These are phyloP conservation scores for Colletotrichum cuscutae DNA, from an alignment of 2,329 filamentous ascomycete genomes.

Conservation along the genomic window DNA sequence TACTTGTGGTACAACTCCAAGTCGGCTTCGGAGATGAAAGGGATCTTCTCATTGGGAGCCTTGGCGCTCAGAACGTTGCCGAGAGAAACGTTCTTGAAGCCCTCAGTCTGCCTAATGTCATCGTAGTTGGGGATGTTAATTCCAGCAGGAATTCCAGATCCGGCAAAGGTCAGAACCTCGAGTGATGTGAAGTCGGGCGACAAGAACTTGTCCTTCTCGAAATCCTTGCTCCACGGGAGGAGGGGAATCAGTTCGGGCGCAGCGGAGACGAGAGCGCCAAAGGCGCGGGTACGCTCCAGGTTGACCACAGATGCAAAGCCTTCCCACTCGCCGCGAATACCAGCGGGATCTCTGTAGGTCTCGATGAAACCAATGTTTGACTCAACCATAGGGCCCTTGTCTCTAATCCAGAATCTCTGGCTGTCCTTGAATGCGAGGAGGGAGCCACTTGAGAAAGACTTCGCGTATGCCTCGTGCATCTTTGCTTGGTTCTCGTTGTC, in stretches of 20 bases:
- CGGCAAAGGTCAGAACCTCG: constrained; percentile 84
- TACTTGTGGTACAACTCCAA: constrained; percentile 82
- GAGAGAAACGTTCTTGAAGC: constrained; percentile 93
- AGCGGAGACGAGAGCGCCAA: constrained; percentile 83
- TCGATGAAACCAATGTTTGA: constrained; percentile 87
- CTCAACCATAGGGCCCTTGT: constrained; percentile 78
- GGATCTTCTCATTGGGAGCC: constrained; percentile 90
- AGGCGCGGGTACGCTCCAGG: constrained; percentile 87
- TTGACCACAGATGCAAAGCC: constrained; percentile 88
- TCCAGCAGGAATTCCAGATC: constrained; percentile 73
- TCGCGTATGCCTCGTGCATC: constrained; percentile 79
- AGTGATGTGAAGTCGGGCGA: constrained; percentile 96
- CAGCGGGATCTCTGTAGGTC: constrained; percentile 85
- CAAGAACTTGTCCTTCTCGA: constrained; percentile 96
- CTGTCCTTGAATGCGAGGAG: constrained; percentile 83
- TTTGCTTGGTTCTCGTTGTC: constrained; percentile 79
- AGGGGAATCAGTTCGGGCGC: constrained; percentile 88
- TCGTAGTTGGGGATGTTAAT: constrained; percentile 80
- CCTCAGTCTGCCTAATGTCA: constrained; percentile 81
- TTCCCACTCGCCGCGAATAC: constrained; percentile 86
- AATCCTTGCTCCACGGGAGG: constrained; percentile 86
- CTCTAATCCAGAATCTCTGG: constrained; percentile 84
- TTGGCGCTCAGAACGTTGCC: constrained; percentile 94
- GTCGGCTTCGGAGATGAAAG: constrained; percentile 86
- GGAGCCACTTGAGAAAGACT: constrained; percentile 80